Conservation (phyloP, 441 rosid species). For the Viola pubescens region DNA sequence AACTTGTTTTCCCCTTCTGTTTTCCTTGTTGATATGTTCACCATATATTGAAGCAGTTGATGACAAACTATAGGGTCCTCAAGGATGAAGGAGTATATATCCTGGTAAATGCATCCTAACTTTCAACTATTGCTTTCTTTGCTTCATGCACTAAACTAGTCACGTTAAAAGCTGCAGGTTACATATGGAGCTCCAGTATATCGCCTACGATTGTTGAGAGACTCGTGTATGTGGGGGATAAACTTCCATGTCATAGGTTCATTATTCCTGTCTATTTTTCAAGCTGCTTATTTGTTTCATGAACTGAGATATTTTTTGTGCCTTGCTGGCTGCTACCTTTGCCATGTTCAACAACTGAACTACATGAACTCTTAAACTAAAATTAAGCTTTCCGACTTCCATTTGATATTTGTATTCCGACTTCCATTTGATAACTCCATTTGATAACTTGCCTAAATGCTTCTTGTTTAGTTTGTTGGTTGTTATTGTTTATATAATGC, state of each 20-base stretch:
- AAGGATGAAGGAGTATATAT: constrained; percentile 82
- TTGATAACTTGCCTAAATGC: too few relatives aligned
- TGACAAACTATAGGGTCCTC: constrained; percentile 89
- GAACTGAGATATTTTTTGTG: background rate
- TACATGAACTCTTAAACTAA: background rate
- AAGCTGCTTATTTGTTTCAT: background rate
- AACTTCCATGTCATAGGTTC: constrained; percentile 81
- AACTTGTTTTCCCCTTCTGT: constrained; percentile 19
- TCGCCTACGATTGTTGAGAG: constrained; percentile 50
- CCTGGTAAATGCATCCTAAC: constrained; percentile 38
- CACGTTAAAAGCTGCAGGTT: constrained; percentile 35
- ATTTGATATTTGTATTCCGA: too few relatives aligned
- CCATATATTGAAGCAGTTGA: constrained; percentile 84
- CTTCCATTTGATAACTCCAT: too few relatives aligned
- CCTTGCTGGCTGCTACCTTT: background rate
- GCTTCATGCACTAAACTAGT: constrained; percentile 7
- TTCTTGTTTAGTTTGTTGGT: background rate
- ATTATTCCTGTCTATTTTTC: constrained; percentile 1
- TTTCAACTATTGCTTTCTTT: constrained; percentile 5
- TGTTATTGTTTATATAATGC: background rate
- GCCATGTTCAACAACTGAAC: background rate
- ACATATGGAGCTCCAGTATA: constrained; percentile 79
- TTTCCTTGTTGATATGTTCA: constrained; percentile 58
- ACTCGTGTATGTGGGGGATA: constrained; percentile 46
- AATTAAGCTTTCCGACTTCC: too few relatives aligned